Percentiles rank a stretch among this genome's conserved stretches.
These are phyloP conservation scores for Calonectria pseudoreteaudii DNA, from an alignment of 2,329 filamentous ascomycete genomes.

Conservation along the genomic window DNA sequence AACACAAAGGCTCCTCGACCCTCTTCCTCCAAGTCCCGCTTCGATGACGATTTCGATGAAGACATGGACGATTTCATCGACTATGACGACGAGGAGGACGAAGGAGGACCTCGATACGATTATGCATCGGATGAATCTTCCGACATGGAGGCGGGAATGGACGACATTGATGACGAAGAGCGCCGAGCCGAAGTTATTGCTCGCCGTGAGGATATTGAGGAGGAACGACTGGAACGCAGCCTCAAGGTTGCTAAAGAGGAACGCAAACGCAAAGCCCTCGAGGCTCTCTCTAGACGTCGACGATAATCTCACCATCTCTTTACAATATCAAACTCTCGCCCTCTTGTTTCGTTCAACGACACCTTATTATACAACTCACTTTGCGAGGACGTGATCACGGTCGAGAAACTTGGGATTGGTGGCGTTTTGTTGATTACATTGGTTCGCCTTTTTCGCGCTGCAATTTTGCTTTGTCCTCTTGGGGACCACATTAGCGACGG, in stretches of 20 bases:
- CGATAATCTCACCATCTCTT: conserved; percentile 31
- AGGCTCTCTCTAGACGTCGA: conserved; percentile 47
- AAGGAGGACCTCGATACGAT: conserved; percentile 57
- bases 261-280: conserved; percentile 57
- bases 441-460: conserved; percentile 17
- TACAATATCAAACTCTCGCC: background rate
- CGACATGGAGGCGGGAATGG: conserved; percentile 82
- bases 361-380: conserved; percentile 4
- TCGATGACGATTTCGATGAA: conserved; percentile 72
- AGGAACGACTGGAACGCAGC: conserved; percentile 70
- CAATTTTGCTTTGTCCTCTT: conserved; percentile 15
- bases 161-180: conserved; percentile 81
- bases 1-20: conserved; percentile 46
- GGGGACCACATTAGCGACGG: conserved; percentile 53
- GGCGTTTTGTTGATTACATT: conserved; percentile 35
- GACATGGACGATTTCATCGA: conserved; percentile 72
- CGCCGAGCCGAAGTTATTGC: conserved; percentile 70
- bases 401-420: conserved; percentile 29
- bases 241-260: conserved; percentile 74
- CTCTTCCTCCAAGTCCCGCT: conserved; percentile 50
- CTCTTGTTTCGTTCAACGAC: background rate
- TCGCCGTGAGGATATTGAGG: conserved; percentile 74
- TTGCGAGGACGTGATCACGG: conserved; percentile 31
- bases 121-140: conserved; percentile 76
- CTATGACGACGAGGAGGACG: conserved; percentile 68